Base-by-base conservation (phyloP, 2,329 filamentous ascomycete genomes). In the Colletotrichum tofieldiae region DNA sequence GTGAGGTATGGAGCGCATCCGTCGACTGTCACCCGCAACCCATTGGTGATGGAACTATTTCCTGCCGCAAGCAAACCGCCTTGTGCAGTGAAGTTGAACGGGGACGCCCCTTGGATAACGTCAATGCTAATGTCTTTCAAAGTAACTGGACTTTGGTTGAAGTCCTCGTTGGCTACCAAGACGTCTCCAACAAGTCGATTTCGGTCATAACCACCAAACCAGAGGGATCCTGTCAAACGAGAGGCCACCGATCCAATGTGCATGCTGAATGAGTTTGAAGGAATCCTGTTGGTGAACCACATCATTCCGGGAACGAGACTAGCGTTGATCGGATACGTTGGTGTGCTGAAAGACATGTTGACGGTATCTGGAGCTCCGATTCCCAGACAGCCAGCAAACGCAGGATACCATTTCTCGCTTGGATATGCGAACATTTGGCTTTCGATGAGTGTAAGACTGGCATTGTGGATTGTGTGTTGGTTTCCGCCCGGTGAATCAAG, bases 161-260 rank as follows among this genome's bases (percentile, higher is more conserved):
- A 71, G 37, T 59, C 59, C 4, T 64, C 49, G 32, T 75, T 73
- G 1, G 75, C 75, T 5, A 51, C 55, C 1, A 82, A 71, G 20
- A 81, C 71, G 14, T 82, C 77, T 0, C 82, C 82, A 2, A 82
- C 45, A 11, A 84, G 75, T n/a, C 84, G 81, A 45, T 79, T 81
- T 70, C 79, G 77, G 71, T 86, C 84, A 70, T 84, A 85, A 1
- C 82, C 83, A 4, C 83, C 84, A 55, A 83, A 80, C 23, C 79
- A 76, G 7, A 85, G 75, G 0, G 84, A 85, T 0, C 81, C 82
- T 0, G 74, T 58, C 72, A 83, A 79, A 0, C 64, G 54, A 7
- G 78, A 78, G 20, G 72, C 74, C 3, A 76, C 81, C 0, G 83
- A 82, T 6, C 83, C 83, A 26, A 86, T 83, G 65, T 85, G 84